Evolutionary conservation across 1,284 basidiomycete species (phyloP).

Genomic region (Peniophora sp.): DNA sequence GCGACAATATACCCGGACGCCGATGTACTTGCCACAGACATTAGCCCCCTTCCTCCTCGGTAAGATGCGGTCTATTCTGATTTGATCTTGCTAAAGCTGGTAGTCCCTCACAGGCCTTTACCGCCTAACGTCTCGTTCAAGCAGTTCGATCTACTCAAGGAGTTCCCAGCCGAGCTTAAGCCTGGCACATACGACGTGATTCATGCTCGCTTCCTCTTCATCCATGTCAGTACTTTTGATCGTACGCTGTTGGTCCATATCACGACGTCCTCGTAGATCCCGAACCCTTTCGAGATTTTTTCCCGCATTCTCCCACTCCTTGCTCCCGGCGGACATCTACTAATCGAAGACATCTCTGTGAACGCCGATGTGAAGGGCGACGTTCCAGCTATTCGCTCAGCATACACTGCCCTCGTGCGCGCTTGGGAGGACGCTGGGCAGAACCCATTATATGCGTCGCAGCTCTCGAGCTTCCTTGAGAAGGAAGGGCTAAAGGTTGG

Average conservation of each 20-base stretch:
- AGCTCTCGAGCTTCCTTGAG: constrained; percentile 2
- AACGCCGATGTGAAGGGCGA: neutral
- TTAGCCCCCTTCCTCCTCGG: constrained; percentile 12
- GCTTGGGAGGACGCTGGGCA: constrained; percentile 4
- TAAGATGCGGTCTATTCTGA: constrained; percentile 2
- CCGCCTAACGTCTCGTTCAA: constrained; percentile 14
- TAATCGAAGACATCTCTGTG: constrained; percentile 14
- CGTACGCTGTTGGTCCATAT: neutral
- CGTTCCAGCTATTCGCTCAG: neutral
- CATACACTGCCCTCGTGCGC: neutral
- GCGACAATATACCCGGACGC: constrained; percentile 15
- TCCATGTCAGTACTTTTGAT: constrained; percentile 11
- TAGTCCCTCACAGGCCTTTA: constrained; percentile 1
- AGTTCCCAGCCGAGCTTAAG: constrained; percentile 7
- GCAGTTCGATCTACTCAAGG: constrained; percentile 11
- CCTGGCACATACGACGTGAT: constrained; percentile 16
- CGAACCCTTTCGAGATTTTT: constrained; percentile 8
- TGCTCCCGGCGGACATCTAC: constrained; percentile 15
- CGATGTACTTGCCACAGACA: constrained; percentile 16
- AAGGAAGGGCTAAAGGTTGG: constrained; percentile 1
- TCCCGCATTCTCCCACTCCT: constrained; percentile 10
- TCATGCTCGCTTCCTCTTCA: constrained; percentile 15
- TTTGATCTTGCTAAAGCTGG: neutral
- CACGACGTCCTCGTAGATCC: constrained; percentile 6
- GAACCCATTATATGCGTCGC: neutral